Evolutionary conservation across 768 basidiomycete species (phyloP).

Genomic region (Chalciporus pseudorubinellus): DNA sequence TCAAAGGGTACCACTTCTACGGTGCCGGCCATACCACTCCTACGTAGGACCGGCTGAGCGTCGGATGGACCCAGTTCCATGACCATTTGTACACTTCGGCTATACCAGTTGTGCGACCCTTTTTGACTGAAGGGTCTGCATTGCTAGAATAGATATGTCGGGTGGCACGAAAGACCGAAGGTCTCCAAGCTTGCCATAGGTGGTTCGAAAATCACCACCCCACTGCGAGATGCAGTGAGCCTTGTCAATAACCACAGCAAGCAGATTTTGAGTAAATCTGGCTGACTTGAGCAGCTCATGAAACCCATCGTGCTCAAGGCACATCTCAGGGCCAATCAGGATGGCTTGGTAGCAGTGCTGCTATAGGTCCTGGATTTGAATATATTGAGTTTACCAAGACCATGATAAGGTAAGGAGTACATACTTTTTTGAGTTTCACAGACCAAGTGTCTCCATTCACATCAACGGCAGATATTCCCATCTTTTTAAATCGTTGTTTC

Average conservation of each 20-base stretch:
- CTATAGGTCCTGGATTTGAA: slow-evolving; percentile 7
- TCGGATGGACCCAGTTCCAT: too few species aligned
- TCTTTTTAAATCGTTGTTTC: slow-evolving; percentile 25
- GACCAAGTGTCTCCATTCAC: slow-evolving; percentile 40
- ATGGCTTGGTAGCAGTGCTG: slow-evolving; percentile 12
- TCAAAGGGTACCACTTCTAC: too few species aligned
- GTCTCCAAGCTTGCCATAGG: slow-evolving; percentile 27
- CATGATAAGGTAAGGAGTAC: neutral
- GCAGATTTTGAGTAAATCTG: slow-evolving; percentile 20
- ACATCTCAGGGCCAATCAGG: slow-evolving; percentile 26
- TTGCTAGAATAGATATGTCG: slow-evolving; percentile 24
- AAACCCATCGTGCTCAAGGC: slow-evolving; percentile 11
- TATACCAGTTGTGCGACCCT: too few species aligned
- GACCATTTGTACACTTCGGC: too few species aligned
- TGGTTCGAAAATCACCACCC: slow-evolving; percentile 35
- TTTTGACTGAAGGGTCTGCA: too few species aligned
- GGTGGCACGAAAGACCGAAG: slow-evolving; percentile 31
- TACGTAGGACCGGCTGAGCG: too few species aligned
- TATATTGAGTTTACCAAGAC: neutral
- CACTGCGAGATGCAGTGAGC: slow-evolving; percentile 39
- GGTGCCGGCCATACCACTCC: too few species aligned
- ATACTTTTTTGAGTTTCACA: slow-evolving; percentile 28
- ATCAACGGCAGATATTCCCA: slow-evolving; percentile 31
- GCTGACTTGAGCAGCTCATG: slow-evolving; percentile 4
- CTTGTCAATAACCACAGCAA: slow-evolving; percentile 35